Conservation (phyloP, 2,329 filamentous ascomycete genomes). For the Fusarium tuaranense region DNA sequence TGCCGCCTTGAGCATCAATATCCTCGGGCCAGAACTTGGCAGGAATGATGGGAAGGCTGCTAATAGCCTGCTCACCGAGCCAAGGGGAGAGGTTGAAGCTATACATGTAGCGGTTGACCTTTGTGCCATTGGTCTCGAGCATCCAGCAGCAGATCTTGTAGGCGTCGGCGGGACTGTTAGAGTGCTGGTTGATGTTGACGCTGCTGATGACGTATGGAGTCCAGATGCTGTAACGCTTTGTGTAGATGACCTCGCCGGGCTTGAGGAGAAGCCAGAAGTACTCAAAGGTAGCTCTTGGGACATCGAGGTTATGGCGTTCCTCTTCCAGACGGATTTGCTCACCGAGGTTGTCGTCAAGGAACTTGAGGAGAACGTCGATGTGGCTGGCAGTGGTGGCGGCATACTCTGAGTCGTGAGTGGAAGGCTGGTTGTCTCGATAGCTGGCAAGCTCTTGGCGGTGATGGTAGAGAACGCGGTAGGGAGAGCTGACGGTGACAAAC, state of each 20-base stretch:
- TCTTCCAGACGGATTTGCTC: slow-evolving; percentile 55
- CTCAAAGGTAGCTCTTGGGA: slow-evolving; percentile 58
- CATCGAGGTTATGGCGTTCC: slow-evolving; percentile 51
- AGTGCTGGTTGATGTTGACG: slow-evolving; percentile 36
- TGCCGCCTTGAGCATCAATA: slow-evolving; percentile 46
- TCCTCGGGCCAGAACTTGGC: slow-evolving; percentile 56
- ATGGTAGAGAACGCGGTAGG: slow-evolving; percentile 62
- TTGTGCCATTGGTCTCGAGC: slow-evolving; percentile 50
- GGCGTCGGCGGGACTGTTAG: slow-evolving; percentile 16
- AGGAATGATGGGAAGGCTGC: slow-evolving; percentile 56
- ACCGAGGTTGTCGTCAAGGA: slow-evolving; percentile 55
- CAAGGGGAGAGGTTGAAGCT: slow-evolving; percentile 52
- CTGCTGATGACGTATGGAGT: slow-evolving; percentile 56
- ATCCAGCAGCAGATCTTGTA: slow-evolving; percentile 57
- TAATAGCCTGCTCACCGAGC: slow-evolving; percentile 58
- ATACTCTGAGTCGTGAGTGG: slow-evolving; percentile 55
- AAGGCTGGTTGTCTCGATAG: slow-evolving; percentile 57
- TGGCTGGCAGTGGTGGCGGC: slow-evolving; percentile 54
- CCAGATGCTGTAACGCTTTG: slow-evolving; percentile 55
- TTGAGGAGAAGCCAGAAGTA: slow-evolving; percentile 60
- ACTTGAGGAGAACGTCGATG: slow-evolving; percentile 59
- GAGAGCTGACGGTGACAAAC: slow-evolving; percentile 55
- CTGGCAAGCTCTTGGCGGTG: slow-evolving; percentile 56
- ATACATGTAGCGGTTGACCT: slow-evolving; percentile 53
- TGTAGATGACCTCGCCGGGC: slow-evolving; percentile 59